Conservation (phyloP, 108 stramenopile genomes). For the Nannochloropsis gaditana region DNA sequence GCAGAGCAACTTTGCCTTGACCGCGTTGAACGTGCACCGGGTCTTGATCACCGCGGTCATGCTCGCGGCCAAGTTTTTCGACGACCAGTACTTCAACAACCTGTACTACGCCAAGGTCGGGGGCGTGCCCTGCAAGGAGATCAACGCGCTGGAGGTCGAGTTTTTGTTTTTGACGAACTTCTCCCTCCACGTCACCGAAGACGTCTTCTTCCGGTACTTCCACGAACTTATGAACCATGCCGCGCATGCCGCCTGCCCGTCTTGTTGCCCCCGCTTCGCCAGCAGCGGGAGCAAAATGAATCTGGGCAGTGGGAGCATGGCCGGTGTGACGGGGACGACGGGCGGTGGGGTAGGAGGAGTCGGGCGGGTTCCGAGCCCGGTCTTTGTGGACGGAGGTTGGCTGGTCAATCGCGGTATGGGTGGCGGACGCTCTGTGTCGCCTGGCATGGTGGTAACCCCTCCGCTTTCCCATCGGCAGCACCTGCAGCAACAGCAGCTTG, state of each 20-base stretch:
- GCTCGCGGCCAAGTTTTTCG: conserved; percentile 95
- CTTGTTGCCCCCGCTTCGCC: conserved; percentile 17
- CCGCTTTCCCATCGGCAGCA: not conserved
- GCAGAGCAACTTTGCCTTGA: conserved; percentile 73
- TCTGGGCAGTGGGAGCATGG: conserved; percentile 25
- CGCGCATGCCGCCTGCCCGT: conserved; percentile 25
- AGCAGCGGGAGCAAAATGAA: conserved; percentile 29
- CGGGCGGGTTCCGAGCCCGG: not conserved
- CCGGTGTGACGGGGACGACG: not conserved
- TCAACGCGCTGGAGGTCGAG: conserved; percentile 89
- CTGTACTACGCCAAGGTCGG: conserved; percentile 95
- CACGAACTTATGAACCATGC: conserved; percentile 40
- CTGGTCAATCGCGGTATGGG: conserved; percentile 21
- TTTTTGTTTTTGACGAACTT: conserved; percentile 93
- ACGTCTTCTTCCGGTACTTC: conserved; percentile 47
- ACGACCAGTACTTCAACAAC: conserved; percentile 99
- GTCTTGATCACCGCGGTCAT: conserved; percentile 87
- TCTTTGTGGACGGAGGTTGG: not conserved
- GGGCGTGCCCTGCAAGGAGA: conserved; percentile 51
- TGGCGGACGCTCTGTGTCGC: too few relatives aligned
- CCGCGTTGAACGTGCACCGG: conserved; percentile 91
- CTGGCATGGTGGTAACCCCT: not conserved
- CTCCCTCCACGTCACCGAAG: conserved; percentile 73
- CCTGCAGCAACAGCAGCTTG: conserved; percentile 20
- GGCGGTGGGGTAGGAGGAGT: not conserved